Percentiles rank a stretch among this genome's conserved stretches.
Conservation (phyloP, 768 basidiomycete genomes). For the Hortiboletus campestris region DNA sequence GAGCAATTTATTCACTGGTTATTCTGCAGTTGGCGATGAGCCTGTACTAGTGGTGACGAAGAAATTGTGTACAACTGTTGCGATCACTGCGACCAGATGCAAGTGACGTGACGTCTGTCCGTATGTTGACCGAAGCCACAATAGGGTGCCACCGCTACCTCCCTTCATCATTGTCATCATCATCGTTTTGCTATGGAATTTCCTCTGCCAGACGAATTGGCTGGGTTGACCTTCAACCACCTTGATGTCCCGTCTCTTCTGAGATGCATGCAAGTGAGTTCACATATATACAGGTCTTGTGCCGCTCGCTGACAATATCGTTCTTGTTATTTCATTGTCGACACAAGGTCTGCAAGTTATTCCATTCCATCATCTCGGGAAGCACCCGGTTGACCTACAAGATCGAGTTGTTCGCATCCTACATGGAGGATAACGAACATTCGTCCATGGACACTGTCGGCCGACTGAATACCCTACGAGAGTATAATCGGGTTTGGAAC, state of each 20-base stretch:
- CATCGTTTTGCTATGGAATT: conserved; percentile 11
- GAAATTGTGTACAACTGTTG: no score
- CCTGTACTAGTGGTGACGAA: no score
- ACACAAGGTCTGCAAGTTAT: conserved; percentile 32
- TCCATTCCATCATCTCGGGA: conserved; percentile 25
- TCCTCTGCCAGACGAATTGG: conserved; percentile 31
- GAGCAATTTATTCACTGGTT: no score
- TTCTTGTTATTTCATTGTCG: not conserved
- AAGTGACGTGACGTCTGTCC: not conserved
- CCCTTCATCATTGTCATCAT: not conserved
- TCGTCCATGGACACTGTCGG: conserved; percentile 18
- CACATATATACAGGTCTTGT: not conserved
- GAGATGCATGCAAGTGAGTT: conserved; percentile 27
- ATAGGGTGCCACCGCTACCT: not conserved
- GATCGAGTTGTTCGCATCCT: conserved; percentile 29
- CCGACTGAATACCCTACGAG: conserved; percentile 27
- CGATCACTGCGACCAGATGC: no score
- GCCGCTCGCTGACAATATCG: not conserved
- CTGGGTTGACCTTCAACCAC: conserved; percentile 19
- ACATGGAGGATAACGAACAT: conserved; percentile 24
- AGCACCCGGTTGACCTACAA: conserved; percentile 31
- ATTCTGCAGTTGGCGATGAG: no score
- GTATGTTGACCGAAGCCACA: no score
- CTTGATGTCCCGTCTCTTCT: conserved; percentile 33
- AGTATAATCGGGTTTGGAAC: conserved; percentile 31